Evolutionary conservation across 495 filamentous ascomycete species (phyloP).

Genomic region (Acidomyces sp.): DNA sequence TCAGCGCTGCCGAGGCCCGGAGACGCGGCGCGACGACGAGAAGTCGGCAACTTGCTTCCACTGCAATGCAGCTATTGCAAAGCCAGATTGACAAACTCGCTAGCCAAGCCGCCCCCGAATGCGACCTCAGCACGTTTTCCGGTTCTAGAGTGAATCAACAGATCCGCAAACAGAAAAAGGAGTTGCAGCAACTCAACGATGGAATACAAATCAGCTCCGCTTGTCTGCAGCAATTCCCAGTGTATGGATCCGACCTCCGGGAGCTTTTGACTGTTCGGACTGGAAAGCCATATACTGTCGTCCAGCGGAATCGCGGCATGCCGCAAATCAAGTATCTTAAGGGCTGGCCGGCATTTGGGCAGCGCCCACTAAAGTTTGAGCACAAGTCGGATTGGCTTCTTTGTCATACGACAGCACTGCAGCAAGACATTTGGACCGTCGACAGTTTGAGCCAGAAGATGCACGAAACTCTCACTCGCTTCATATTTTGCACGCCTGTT

Average conservation of each 20-base stretch:
- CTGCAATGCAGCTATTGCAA: background rate
- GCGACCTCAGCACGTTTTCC: slow-evolving; percentile 1
- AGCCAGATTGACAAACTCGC: slow-evolving; percentile 4
- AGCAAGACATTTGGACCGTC: slow-evolving; percentile 6
- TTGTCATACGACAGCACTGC: slow-evolving; percentile 3
- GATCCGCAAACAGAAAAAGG: background rate
- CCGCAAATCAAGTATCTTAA: background rate
- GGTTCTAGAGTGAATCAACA: slow-evolving; percentile 7
- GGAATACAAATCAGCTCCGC: slow-evolving; percentile 8
- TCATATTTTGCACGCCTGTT: slow-evolving; percentile 18
- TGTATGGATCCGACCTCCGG: slow-evolving; percentile 16
- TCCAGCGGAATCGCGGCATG: background rate
- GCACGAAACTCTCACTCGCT: slow-evolving; percentile 11
- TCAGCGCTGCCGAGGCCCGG: slow-evolving; percentile 3
- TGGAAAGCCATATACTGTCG: slow-evolving; percentile 2
- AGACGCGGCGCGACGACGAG: slow-evolving; percentile 1
- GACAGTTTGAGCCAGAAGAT: slow-evolving; percentile 7
- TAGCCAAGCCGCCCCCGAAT: background rate
- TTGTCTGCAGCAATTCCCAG: background rate
- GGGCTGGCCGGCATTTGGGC: slow-evolving; percentile 11
- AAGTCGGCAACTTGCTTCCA: slow-evolving; percentile 7
- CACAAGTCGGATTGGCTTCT: slow-evolving; percentile 13
- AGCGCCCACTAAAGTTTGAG: slow-evolving; percentile 5
- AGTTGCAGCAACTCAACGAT: slow-evolving; percentile 13
- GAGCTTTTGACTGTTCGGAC: slow-evolving; percentile 10